Evolutionary conservation across 306 rosid species (phyloP).

Genomic region (Biancaea sappan): DNA sequence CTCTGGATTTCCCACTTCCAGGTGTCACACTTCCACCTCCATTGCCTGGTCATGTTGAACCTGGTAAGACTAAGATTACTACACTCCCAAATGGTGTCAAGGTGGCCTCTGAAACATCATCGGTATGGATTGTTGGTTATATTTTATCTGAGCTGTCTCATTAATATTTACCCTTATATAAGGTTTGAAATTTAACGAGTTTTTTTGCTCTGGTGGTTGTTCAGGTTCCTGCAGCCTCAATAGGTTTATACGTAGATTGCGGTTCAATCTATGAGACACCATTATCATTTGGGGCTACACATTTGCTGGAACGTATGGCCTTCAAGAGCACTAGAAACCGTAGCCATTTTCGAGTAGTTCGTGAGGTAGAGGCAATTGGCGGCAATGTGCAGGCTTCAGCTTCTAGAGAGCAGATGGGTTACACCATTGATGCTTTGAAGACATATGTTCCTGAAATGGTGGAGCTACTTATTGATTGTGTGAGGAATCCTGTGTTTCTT

Average conservation of each 20-base stretch:
- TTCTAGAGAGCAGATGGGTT: conserved; percentile 90
- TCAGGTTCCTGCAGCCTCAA: conserved; percentile 75
- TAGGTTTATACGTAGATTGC: conserved; percentile 76
- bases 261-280: conserved; percentile 88
- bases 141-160: not conserved
- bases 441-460: conserved; percentile 88
- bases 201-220: conserved; percentile 30
- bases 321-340: conserved; percentile 80
- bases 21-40: conserved; percentile 66
- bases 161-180: not conserved
- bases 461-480: conserved; percentile 80
- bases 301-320: conserved; percentile 89
- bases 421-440: conserved; percentile 82
- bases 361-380: conserved; percentile 93
- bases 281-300: conserved; percentile 69
- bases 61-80: conserved; percentile 63
- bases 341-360: conserved; percentile 78
- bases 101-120: conserved; percentile 75
- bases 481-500: conserved; percentile 79
- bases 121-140: conserved; percentile 44
- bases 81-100: conserved; percentile 81
- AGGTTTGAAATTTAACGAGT: not conserved
- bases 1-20: conserved; percentile 66
- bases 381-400: conserved; percentile 80
- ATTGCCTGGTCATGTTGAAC: conserved; percentile 74